Base-by-base conservation (phyloP, 306 rosid genomes). In the Alnus glutinosa region DNA sequence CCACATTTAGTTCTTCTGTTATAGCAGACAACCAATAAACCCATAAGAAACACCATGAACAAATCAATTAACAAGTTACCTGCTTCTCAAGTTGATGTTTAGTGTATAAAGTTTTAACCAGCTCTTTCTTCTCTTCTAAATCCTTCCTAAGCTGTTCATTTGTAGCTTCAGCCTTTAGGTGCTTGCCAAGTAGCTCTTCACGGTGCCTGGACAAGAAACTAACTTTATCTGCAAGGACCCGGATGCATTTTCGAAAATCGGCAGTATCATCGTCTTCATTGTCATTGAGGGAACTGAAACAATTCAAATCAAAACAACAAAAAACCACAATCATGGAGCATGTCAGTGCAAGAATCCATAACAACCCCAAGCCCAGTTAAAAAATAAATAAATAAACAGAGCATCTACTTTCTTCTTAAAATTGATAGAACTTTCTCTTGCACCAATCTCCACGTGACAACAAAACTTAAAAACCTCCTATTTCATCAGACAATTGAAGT, bases 1-100 rank as follows among this genome's bases (percentile, higher is more conserved):
- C 4, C 18, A 32, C 42, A 73, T n/a, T 59, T 44, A 1, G 0
- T 57, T 59, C 55, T 57, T 59, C 55, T 46, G 50, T 55, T 57
- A 34, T 34, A 59, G 49, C 37, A 79, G 68, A 36, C 70, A 44
- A 59, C 23, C 77, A 30, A 69, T 1, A 9, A 49, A 19, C 54
- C 12, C 48, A 34, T 36, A 39, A 39, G 55, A 55, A 79, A 37
- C 34, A 32, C 44, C 75, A 72, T 36, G 39, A 52, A 75, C 78
- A 76, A 2, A 66, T 51, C 54, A 63, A 57, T 58, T 42, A 75
- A 72, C 37, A 47, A 59, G 3, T 70, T 84, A 96, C 99, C 99
- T 96, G 98, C 80, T 93, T 96, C 85, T 88, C 99, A 37, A 90
- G 94, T 89, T 91, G 98, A 88, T 87, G 99, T 89, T 96, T 93